These are phyloP conservation scores for Penicillium sclerotiorum DNA, from an alignment of 2,329 filamentous ascomycete genomes.

Conservation along the genomic window DNA sequence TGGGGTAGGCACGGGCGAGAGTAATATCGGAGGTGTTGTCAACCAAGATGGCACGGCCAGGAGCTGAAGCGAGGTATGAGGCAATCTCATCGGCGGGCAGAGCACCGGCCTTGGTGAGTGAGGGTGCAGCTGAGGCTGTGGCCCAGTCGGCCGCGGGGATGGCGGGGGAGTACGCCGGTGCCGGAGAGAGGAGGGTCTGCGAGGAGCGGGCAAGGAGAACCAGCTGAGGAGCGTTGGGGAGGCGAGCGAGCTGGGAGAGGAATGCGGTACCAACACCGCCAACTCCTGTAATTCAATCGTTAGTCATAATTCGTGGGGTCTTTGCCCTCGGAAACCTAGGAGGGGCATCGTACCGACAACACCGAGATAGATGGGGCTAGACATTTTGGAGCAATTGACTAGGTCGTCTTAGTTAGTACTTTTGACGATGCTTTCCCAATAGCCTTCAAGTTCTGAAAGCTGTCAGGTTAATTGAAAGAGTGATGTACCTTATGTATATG, in stretches of 20 bases:
- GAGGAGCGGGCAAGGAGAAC: conserved; percentile 85
- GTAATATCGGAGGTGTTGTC: conserved; percentile 95
- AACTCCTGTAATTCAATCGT: conserved; percentile 59
- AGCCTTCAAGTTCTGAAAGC: too few species aligned
- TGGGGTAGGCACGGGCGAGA: conserved; percentile 80
- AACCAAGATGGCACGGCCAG: conserved; percentile 78
- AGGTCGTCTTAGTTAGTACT: too few species aligned
- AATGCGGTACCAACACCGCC: conserved; percentile 94
- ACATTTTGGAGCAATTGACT: conserved; percentile 7
- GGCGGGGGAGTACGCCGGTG: conserved; percentile 67
- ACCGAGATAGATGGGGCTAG: conserved; percentile 45
- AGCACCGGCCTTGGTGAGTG: conserved; percentile 52
- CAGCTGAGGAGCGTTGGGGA: conserved; percentile 71
- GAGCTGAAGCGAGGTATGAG: conserved; percentile 75
- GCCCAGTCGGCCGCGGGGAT: conserved; percentile 62
- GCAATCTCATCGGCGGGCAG: conserved; percentile 70
- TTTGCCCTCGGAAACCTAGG: not conserved
- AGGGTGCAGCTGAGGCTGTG: conserved; percentile 61
- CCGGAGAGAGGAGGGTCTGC: conserved; percentile 74
- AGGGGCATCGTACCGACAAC: conserved; percentile 40
- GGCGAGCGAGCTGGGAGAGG: conserved; percentile 75
- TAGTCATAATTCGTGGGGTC: not conserved
- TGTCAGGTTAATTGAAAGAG: too few species aligned
- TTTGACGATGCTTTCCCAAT: too few species aligned
- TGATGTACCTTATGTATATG: too few species aligned